phyloP scores from a whole-genome alignment of 1,284 basidiomycete species.

The Ceratobasidium sp. region DNA sequence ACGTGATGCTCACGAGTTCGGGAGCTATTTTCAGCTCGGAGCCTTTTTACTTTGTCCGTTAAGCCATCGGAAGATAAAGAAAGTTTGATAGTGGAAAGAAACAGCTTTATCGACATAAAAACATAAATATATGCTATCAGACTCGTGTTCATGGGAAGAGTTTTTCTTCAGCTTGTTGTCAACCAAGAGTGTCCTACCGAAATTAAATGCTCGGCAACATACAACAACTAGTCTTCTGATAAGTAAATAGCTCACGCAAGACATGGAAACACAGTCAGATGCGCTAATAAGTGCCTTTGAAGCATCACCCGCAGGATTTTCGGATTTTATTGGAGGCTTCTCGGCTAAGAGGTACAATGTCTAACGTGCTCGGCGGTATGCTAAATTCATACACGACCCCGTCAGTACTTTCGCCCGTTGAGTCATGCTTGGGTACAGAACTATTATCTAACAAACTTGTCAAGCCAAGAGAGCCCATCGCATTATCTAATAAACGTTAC shows the following conservation, averaged over 20 bases:
- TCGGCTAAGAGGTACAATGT: neutral
- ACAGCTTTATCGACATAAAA: too few relatives aligned
- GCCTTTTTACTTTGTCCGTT: neutral
- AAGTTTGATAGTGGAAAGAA: neutral
- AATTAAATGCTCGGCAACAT: too few relatives aligned
- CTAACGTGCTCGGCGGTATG: neutral
- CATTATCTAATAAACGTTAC: slow-evolving; percentile 5
- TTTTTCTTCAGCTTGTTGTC: neutral
- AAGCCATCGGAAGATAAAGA: neutral
- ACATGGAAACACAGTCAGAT: neutral
- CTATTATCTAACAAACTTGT: neutral
- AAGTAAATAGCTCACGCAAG: neutral
- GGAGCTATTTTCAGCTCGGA: neutral
- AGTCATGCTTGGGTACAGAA: neutral
- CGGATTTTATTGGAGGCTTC: neutral
- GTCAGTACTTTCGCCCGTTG: neutral
- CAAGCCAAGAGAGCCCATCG: too few relatives aligned
- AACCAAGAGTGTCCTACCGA: neutral
- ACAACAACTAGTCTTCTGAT: neutral
- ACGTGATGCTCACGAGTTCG: neutral
- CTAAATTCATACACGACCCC: neutral
- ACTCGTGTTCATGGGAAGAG: too few relatives aligned
- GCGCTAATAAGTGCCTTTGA: neutral
- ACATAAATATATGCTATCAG: too few relatives aligned
- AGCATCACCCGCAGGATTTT: neutral